Evolutionary conservation across 1,139 yeast genomes (phyloP).

Genomic region (Magnusiomyces paraingens): DNA sequence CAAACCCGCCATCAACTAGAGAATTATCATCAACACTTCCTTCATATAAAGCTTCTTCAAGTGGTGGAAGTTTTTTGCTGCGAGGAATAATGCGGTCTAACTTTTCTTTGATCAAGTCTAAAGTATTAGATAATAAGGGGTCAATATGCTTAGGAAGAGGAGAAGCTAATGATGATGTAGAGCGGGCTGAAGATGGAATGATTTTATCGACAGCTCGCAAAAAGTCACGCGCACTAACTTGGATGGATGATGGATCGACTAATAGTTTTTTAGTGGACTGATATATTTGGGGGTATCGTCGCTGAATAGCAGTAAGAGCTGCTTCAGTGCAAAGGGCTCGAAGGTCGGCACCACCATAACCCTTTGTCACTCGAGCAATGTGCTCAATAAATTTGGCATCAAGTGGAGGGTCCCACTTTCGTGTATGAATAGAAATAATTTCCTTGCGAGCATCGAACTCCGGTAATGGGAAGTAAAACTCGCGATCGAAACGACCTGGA

Average conservation of each 20-base stretch:
- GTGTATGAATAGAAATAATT: conserved; percentile 78
- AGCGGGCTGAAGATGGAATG: conserved; percentile 87
- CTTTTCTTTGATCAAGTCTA: conserved; percentile 43
- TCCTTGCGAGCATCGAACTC: conserved; percentile 71
- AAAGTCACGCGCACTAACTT: conserved; percentile 80
- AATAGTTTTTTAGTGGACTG: conserved; percentile 63
- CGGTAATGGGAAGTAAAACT: conserved; percentile 92
- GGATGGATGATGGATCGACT: conserved; percentile 65
- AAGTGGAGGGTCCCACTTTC: conserved; percentile 78
- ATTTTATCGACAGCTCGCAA: conserved; percentile 81
- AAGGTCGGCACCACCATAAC: conserved; percentile 97
- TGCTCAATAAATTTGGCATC: conserved; percentile 52
- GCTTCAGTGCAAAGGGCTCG: conserved; percentile 95
- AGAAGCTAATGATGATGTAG: conserved; percentile 51
- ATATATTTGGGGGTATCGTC: conserved; percentile 92
- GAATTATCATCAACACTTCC: conserved; percentile 44
- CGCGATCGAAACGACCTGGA: conserved; percentile 97
- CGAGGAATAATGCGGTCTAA: conserved; percentile 60
- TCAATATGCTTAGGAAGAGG: conserved; percentile 71
- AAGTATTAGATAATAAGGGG: conserved; percentile 52
- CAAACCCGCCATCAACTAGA: conserved; percentile 62
- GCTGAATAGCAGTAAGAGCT: conserved; percentile 83
- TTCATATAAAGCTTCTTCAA: conserved; percentile 66
- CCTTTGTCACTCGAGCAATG: conserved; percentile 79
- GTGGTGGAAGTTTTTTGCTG: conserved; percentile 48